Base-by-base conservation (phyloP, 371 early-diverging fungal genomes). In the Globomyces sp. region DNA sequence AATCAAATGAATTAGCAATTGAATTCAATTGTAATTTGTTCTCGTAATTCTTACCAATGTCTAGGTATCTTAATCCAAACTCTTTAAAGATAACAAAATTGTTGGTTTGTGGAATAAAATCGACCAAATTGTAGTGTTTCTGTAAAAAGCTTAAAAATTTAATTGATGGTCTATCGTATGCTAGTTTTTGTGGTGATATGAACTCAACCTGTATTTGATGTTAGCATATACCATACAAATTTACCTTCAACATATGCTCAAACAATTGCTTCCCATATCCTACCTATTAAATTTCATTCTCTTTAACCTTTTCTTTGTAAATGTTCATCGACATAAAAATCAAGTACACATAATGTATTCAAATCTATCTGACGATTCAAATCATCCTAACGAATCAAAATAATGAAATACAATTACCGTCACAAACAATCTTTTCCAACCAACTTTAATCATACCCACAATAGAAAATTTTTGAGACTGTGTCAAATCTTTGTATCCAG, bases 161-260 rank as follows among this genome's bases (percentile, higher is more conserved):
- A 4, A 68, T 72, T 1, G 78, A 78, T 11, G 80, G 80, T 0
- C 73, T 64, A 57, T 80, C 80, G 64, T 80, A 80, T 2, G 78
- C 78, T 9, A 80, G 68, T 6, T 71, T 45, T 2, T 44, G 49
- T 13, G 80, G 71, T 0, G 57, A 39, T 36, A 45, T 52, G 37
- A 60, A 55, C 52, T 80, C 78, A 48, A 65, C 72, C 78, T 78
- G 60, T 41, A 6, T n/a, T 55, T 52, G 8, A 49, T 57, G 24
- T 34, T 41, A n/a, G 24, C 0, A 24, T 24, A 47, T 5, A 57
- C 4, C 8, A 24, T 6, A 9, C n/a, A 4, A 44, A 36, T 9
- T 6, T 66, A 79, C 80, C 68, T 45, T 50, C n/a, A 80, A 68
- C 80, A 80, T 80, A 43, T 43, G 69, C 3, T 80, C 74, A 67